phyloP scores from a whole-genome alignment of 768 basidiomycete species.

The Russula olivacea region DNA sequence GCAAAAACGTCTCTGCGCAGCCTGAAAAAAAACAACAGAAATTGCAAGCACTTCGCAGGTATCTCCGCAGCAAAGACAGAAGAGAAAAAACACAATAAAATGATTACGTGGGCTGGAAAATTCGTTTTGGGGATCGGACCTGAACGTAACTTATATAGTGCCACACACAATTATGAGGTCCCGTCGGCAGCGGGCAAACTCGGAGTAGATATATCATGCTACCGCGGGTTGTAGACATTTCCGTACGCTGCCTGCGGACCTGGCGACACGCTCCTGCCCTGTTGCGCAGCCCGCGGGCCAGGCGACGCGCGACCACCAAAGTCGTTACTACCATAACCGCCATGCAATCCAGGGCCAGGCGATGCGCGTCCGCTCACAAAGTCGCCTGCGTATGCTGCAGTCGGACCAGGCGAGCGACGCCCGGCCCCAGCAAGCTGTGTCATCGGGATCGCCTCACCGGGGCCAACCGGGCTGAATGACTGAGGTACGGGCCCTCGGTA shows the following conservation, averaged over 20 bases:
- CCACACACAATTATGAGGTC: background rate
- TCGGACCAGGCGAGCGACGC: constrained; percentile 29
- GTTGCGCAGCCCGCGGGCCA: background rate
- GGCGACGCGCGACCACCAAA: constrained; percentile 17
- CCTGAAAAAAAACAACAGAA: background rate
- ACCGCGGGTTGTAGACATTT: constrained; percentile 18
- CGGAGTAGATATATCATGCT: constrained; percentile 5
- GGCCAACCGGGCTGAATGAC: constrained; percentile 46
- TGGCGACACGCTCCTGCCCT: constrained; percentile 37
- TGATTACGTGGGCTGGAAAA: background rate
- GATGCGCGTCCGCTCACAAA: constrained; percentile 17
- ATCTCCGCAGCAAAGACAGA: background rate
- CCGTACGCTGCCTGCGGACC: constrained; percentile 45
- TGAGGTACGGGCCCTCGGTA: constrained; percentile 72
- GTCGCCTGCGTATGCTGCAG: constrained; percentile 19
- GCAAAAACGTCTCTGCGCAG: background rate
- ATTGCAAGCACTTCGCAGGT: constrained; percentile 7
- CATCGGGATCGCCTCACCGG: constrained; percentile 65
- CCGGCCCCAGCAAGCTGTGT: constrained; percentile 43
- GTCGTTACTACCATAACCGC: constrained; percentile 9
- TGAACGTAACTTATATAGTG: constrained; percentile 4
- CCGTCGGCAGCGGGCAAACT: background rate
- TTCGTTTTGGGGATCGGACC: background rate
- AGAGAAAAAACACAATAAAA: too few relatives aligned
- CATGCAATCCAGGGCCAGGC: background rate